Evolutionary conservation across 768 basidiomycete genomes (phyloP), one percentile per base, ranked within the genome.

Genomic region (Podaxis sp.): DNA sequence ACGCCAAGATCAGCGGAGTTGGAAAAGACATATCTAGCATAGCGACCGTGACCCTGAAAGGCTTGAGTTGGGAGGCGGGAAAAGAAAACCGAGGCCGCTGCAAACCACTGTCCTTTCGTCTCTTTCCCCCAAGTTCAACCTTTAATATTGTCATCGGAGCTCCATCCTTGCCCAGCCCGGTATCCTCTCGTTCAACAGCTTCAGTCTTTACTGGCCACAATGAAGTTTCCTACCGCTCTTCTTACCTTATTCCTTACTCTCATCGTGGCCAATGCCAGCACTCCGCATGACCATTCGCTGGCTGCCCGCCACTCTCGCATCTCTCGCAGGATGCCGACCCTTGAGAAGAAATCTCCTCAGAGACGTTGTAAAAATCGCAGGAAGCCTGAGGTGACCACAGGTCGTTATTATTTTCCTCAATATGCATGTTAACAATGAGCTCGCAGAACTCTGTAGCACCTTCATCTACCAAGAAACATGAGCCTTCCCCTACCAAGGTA

Each of bases 141-240:
- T 15, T 24, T 9, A 6, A 46, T 46, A 17, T 19, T 19, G 44
- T 42, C 30, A 19, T 38, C n/a, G 17, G 12, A 9, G 22, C 39
- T 33, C 51, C 24, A 6, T 19, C 53, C 60, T 56, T 42, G 44
- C 64, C 38, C 48, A n/a, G 38, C 11, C 57, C 28, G 30, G 58
- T 68, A 63, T 63, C 54, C 42, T 67, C 33, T 72, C 59, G 28
- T 65, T 58, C 36, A 39, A 33, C 19, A 36, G 64, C 65, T 39
- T 15, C 66, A 60, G 62, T 66, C 57, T 33, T 69, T 70, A 59
- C 52, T 52, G 51, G 61, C 54, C 58, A 67, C 65, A 63, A 84
- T 85, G 84, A 83, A 79, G 76, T 63, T 80, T 65, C 68, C 75
- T 57, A 69, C 77, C 66, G 70, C 80, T 40, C 36, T 79, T 44